phyloP scores from a whole-genome alignment of 495 filamentous ascomycete species.

The Hypoxylon trugodes region DNA sequence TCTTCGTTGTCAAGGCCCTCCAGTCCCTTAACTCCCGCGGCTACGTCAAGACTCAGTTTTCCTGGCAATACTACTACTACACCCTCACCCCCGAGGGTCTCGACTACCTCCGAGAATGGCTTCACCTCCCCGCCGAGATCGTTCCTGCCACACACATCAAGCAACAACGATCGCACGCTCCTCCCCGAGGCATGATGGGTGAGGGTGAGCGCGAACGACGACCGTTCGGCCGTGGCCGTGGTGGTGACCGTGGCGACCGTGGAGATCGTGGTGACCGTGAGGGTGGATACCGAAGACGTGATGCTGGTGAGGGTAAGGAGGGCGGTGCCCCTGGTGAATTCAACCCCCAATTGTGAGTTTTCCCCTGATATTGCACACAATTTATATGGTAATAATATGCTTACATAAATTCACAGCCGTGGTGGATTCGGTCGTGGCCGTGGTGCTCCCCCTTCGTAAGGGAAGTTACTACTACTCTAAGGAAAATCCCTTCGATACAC shows the following conservation, averaged over 20 bases:
- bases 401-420: constrained; percentile 66
- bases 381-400: constrained; percentile 4
- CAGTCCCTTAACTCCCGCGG: constrained; percentile 98
- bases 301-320: constrained; percentile 91
- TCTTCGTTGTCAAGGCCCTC: constrained; percentile 96
- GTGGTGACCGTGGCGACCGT: constrained; percentile 70
- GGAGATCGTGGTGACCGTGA: constrained; percentile 80
- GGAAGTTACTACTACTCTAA: constrained; percentile 46
- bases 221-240: constrained; percentile 67
- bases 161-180: constrained; percentile 98
- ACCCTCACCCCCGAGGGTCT: constrained; percentile 99
- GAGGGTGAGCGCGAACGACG: constrained; percentile 85
- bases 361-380: neutral
- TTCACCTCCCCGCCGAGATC: constrained; percentile 99
- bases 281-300: constrained; percentile 90
- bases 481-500: constrained; percentile 50
- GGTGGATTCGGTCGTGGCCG: constrained; percentile 93
- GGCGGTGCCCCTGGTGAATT: constrained; percentile 95
- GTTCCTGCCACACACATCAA: constrained; percentile 99
- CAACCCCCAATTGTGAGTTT: constrained; percentile 84
- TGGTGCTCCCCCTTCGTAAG: constrained; percentile 73
- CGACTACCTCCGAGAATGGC: constrained; percentile 99
- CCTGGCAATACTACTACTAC: constrained; percentile 99
- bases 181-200: constrained; percentile 97
- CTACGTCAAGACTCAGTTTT: constrained; percentile 99